Percentiles rank a stretch among this genome's conserved stretches.
phyloP scores from a whole-genome alignment of 257 asterid genomes.

The Solanum pinnatisectum region DNA sequence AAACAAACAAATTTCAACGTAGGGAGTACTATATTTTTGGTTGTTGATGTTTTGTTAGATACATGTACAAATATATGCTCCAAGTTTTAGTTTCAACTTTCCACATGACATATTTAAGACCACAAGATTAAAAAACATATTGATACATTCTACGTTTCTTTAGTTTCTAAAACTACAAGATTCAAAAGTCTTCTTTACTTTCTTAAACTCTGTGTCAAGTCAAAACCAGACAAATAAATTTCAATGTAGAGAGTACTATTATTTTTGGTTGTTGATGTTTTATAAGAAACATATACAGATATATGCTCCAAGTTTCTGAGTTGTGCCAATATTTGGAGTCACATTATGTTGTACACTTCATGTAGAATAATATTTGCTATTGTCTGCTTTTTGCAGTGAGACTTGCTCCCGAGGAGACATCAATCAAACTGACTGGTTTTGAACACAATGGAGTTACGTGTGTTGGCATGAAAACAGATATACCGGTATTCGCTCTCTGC shows the following conservation, averaged over 20 bases:
- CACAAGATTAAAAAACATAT: background rate
- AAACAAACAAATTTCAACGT: too few species aligned
- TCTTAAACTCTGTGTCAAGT: background rate
- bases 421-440: constrained; percentile 71
- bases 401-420: constrained; percentile 87
- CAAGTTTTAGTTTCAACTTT: too few species aligned
- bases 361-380: background rate
- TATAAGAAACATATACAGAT: background rate
- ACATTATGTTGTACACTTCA: background rate
- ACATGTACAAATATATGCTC: too few species aligned
- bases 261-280: background rate
- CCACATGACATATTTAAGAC: background rate
- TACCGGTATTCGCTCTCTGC: constrained; percentile 47
- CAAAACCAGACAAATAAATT: background rate
- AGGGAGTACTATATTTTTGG: background rate
- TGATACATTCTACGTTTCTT: background rate
- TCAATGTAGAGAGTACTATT: background rate
- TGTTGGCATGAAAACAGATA: constrained; percentile 85
- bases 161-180: background rate
- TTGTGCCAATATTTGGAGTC: background rate
- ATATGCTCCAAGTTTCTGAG: background rate
- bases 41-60: background rate
- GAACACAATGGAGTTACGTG: constrained; percentile 90
- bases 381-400: constrained; percentile 51
- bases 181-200: background rate